Conservation (phyloP, 768 basidiomycete species). For the Auriscalpium microsporum region DNA sequence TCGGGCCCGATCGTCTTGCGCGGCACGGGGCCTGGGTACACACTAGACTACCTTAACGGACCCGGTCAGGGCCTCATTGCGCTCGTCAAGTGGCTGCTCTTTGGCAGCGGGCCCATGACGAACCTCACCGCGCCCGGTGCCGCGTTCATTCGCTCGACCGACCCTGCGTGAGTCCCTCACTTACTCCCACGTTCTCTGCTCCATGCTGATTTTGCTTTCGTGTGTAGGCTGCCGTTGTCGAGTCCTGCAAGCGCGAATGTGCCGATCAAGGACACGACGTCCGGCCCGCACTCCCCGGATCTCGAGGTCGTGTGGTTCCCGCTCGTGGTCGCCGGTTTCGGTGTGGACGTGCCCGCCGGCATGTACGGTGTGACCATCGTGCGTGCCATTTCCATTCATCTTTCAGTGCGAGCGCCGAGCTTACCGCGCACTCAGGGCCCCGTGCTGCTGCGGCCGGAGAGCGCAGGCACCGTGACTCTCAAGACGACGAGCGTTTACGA, state of each 20-base stretch:
- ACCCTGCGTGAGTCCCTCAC: not conserved
- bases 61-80: not conserved
- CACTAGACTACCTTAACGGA: slow-evolving; percentile 2
- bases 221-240: slow-evolving; percentile 25
- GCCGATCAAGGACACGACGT: not conserved
- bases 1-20: not conserved
- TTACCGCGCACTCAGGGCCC: not conserved
- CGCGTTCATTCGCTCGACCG: slow-evolving; percentile 1
- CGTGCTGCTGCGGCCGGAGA: not conserved
- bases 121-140: not conserved
- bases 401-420: not conserved
- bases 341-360: not conserved
- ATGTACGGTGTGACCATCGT: slow-evolving; percentile 1
- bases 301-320: slow-evolving; percentile 7
- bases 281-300: not conserved
- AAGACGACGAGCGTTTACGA: not conserved
- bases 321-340: not conserved
- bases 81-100: not conserved
- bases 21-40: not conserved
- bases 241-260: slow-evolving; percentile 7
- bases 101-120: slow-evolving; percentile 3
- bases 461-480: slow-evolving; percentile 3
- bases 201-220: not conserved
- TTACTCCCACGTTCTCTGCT: not conserved
- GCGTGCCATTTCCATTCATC: not conserved